Conservation (phyloP, 2,329 filamentous ascomycete species). For the Sarocladium oryzae region DNA sequence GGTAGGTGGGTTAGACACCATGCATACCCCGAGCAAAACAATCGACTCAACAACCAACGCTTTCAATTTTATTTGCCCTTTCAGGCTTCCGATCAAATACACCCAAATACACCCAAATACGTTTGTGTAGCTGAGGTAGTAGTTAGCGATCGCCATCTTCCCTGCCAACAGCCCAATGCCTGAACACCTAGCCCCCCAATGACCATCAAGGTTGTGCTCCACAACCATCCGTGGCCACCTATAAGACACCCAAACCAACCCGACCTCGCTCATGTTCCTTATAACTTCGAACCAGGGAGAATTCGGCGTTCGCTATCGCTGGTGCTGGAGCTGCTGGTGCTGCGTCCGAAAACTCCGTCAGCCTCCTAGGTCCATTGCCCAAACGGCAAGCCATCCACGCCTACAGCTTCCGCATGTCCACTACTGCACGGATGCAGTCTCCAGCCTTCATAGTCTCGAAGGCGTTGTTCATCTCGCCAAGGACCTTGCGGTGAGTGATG, state of each 20-base stretch:
- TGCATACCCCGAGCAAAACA: not conserved
- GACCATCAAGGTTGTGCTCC: conserved; percentile 7
- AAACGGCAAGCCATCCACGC: not conserved
- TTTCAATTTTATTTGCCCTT: not conserved
- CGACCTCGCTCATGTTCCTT: not conserved
- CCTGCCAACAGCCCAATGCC: not conserved
- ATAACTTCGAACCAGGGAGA: conserved; percentile 5
- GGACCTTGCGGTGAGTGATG: conserved; percentile 87
- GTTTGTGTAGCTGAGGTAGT: not conserved
- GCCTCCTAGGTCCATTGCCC: not conserved
- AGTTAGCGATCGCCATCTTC: not conserved
- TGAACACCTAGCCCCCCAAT: not conserved
- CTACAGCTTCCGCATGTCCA: conserved; percentile 50
- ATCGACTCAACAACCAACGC: not conserved
- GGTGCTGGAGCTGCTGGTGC: not conserved
- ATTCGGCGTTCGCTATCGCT: conserved; percentile 1
- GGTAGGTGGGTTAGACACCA: no score
- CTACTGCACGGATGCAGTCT: conserved; percentile 93
- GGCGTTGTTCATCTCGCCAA: conserved; percentile 79
- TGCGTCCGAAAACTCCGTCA: conserved; percentile 4
- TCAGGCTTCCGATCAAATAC: not conserved
- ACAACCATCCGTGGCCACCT: not conserved
- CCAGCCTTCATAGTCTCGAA: conserved; percentile 94
- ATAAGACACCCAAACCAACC: not conserved
- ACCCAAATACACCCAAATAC: not conserved